A percentile compares a stretch with the other conserved stretches of the same genome.
Evolutionary conservation across 768 basidiomycete genomes (phyloP).

Genomic region (Amanita thiersii): DNA sequence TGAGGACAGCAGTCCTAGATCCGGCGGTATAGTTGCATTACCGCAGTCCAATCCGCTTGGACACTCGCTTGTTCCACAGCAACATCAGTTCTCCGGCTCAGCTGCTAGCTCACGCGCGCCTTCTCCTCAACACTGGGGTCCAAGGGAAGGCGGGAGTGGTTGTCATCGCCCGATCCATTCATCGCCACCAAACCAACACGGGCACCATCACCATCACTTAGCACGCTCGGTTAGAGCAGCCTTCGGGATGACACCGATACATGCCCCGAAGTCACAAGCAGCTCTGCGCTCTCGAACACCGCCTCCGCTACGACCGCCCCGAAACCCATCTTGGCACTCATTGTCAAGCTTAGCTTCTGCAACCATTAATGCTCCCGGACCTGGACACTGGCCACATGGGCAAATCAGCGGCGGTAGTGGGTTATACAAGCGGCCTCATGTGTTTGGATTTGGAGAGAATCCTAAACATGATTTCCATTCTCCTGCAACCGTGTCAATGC

Average conservation of each 20-base stretch:
- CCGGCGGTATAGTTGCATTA: slow-evolving; percentile 14
- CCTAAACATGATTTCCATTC: slow-evolving; percentile 1
- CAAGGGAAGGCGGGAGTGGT: not conserved
- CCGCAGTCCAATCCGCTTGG: slow-evolving; percentile 20
- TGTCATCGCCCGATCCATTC: slow-evolving; percentile 11
- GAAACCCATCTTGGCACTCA: slow-evolving; percentile 31
- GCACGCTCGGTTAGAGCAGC: slow-evolving; percentile 81
- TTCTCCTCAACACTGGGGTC: slow-evolving; percentile 40
- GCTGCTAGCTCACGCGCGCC: slow-evolving; percentile 53
- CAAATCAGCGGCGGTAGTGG: not conserved
- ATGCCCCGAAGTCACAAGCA: slow-evolving; percentile 16
- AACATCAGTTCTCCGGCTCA: slow-evolving; percentile 27
- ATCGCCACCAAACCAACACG: slow-evolving; percentile 16
- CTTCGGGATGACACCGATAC: slow-evolving; percentile 89
- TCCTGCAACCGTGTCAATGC: slow-evolving; percentile 28
- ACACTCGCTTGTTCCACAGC: slow-evolving; percentile 12
- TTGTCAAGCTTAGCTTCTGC: slow-evolving; percentile 10
- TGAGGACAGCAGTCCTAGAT: slow-evolving; percentile 54
- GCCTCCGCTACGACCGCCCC: slow-evolving; percentile 19
- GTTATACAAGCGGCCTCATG: slow-evolving; percentile 6
- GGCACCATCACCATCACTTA: slow-evolving; percentile 50
- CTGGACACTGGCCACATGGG: slow-evolving; percentile 14
- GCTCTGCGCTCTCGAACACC: not conserved
- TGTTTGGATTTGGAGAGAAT: slow-evolving; percentile 10
- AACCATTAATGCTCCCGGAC: slow-evolving; percentile 16